Percentiles rank a stretch among this genome's conserved stretches.
Evolutionary conservation across 2,329 filamentous ascomycete species (phyloP).

Genomic region (Xylariomycetidae sp.): DNA sequence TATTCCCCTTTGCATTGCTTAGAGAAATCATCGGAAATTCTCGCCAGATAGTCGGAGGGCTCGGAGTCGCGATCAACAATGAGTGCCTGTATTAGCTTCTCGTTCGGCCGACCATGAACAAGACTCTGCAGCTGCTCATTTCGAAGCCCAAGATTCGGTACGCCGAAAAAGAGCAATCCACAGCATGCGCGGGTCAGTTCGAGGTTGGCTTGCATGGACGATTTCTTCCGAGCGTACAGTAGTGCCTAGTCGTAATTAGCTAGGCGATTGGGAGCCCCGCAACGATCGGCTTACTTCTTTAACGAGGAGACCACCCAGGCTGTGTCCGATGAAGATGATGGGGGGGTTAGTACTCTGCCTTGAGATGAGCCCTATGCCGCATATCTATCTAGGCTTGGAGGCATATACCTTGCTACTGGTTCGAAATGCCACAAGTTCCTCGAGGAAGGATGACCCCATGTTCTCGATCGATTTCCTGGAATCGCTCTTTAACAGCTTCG

Average conservation of each 20-base stretch:
- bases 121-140: constrained; percentile 15
- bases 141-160: constrained; percentile 22
- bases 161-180: constrained; percentile 23
- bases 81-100: constrained; percentile 14
- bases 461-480: constrained; percentile 17
- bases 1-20: constrained; percentile 12
- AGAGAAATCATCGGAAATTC: constrained; percentile 15
- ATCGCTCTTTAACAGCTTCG: constrained; percentile 13
- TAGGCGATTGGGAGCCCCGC: neutral
- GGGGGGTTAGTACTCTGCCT: constrained; percentile 12
- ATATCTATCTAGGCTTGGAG: neutral
- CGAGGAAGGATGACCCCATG: constrained; percentile 10
- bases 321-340: constrained; percentile 22
- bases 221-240: constrained; percentile 7
- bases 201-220: constrained; percentile 1
- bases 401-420: constrained; percentile 5
- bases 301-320: constrained; percentile 22
- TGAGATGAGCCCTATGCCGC: too few relatives aligned
- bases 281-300: constrained; percentile 17
- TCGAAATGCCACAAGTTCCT: constrained; percentile 12
- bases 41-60: constrained; percentile 14
- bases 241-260: constrained; percentile 10
- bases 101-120: constrained; percentile 19
- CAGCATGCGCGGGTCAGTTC: constrained; percentile 13
- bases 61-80: constrained; percentile 15